A percentile compares a stretch with the other conserved stretches of the same genome.
Conservation (phyloP, 2,329 filamentous ascomycete species). For the Monosporascus sp. region DNA sequence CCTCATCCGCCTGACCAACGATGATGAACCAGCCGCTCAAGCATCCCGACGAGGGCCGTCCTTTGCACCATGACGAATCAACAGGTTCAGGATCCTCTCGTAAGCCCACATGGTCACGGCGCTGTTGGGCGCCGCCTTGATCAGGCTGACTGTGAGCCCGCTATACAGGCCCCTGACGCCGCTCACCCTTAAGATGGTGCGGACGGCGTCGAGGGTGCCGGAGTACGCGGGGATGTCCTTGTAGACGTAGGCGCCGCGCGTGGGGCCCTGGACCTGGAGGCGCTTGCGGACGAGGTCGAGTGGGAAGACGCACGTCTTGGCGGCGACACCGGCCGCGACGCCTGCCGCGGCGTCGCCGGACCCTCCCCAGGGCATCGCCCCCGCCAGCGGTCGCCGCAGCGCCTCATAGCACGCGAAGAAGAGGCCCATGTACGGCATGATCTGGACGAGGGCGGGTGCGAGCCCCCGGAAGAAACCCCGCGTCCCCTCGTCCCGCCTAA, state of each 20-base stretch:
- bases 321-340: conserved; percentile 69
- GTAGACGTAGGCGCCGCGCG: conserved; percentile 71
- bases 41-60: neutral
- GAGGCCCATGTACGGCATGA: conserved; percentile 93
- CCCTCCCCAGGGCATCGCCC: conserved; percentile 60
- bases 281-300: conserved; percentile 89
- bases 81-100: conserved; percentile 63
- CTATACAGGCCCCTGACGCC: conserved; percentile 79
- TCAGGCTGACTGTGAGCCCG: conserved; percentile 78
- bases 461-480: conserved; percentile 85
- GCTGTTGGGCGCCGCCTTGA: conserved; percentile 92
- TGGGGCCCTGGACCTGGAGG: conserved; percentile 92
- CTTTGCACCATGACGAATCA: conserved; percentile 34
- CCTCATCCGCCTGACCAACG: too few species aligned
- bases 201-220: conserved; percentile 62
- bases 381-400: conserved; percentile 56
- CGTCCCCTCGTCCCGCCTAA: conserved; percentile 68
- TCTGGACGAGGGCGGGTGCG: conserved; percentile 75
- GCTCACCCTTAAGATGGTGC: conserved; percentile 64
- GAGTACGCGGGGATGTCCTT: conserved; percentile 83
- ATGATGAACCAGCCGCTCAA: neutral
- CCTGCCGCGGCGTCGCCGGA: conserved; percentile 82
- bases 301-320: conserved; percentile 89
- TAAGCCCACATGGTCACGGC: conserved; percentile 95
- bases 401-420: conserved; percentile 91